A percentile compares a stretch with the other conserved stretches of the same genome.
phyloP scores from a whole-genome alignment of 495 filamentous ascomycete genomes.

The Copromyces sp. region DNA sequence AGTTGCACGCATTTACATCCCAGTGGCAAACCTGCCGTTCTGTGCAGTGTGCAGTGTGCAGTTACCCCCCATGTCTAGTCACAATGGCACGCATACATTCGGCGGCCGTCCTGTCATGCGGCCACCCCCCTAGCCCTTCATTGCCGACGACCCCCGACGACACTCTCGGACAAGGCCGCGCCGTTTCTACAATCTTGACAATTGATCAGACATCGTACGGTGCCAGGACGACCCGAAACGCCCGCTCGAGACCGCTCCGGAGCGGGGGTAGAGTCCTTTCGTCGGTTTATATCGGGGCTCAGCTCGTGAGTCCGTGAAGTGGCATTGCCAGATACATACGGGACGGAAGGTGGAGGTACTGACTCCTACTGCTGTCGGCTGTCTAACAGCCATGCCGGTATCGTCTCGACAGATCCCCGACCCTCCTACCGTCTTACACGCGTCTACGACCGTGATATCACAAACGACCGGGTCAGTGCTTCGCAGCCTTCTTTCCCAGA shows the following conservation, averaged over 20 bases:
- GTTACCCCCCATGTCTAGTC: not conserved
- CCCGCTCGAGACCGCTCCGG: not conserved
- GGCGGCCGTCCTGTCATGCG: not conserved
- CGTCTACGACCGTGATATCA: not conserved
- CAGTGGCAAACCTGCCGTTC: not conserved
- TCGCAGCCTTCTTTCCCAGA: not conserved
- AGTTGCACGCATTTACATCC: not conserved
- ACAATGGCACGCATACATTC: not conserved
- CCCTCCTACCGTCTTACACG: not conserved
- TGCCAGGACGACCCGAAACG: not conserved
- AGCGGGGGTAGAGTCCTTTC: not conserved
- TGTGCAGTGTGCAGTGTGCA: not conserved
- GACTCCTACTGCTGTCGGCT: not conserved
- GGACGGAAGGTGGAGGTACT: not conserved
- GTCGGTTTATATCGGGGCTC: not conserved
- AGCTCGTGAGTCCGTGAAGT: not conserved
- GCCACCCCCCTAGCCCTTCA: not conserved
- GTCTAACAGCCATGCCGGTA: not conserved
- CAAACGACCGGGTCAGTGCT: not conserved
- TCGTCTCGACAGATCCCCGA: not conserved
- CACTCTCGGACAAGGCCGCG: not conserved
- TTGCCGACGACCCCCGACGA: not conserved
- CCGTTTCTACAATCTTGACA: not conserved
- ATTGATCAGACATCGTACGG: not conserved
- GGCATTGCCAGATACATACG: not conserved